Evolutionary conservation across 139 green algal species (phyloP).

Genomic region (Micractinium conductrix): DNA sequence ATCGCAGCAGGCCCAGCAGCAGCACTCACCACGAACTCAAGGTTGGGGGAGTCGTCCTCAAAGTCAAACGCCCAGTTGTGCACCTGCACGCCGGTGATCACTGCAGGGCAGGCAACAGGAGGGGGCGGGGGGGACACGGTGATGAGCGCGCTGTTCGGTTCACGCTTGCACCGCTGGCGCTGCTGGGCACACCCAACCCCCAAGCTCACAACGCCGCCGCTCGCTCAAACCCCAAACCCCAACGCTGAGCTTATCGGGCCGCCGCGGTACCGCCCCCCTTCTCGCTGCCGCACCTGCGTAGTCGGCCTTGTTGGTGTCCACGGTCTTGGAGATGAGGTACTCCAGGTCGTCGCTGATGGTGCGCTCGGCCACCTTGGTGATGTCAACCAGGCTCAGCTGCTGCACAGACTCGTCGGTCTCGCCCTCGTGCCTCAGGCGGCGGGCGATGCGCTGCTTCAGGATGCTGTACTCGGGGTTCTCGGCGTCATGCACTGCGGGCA

Average conservation of each 20-base stretch:
- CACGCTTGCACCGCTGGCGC: neutral
- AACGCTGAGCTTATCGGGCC: too few relatives aligned
- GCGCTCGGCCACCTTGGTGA: slow-evolving; percentile 83
- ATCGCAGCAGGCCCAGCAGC: too few relatives aligned
- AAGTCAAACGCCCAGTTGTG: slow-evolving; percentile 80
- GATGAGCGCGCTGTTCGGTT: neutral
- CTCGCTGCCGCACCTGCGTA: slow-evolving; percentile 63
- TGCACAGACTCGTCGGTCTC: slow-evolving; percentile 37
- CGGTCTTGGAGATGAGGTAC: slow-evolving; percentile 83
- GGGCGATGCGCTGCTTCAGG: slow-evolving; percentile 86
- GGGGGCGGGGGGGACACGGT: neutral
- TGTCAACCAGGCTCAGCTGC: slow-evolving; percentile 67
- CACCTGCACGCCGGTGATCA: slow-evolving; percentile 91
- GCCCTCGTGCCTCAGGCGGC: slow-evolving; percentile 60
- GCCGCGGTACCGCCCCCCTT: too few relatives aligned
- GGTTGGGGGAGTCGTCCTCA: slow-evolving; percentile 58
- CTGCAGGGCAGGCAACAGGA: slow-evolving; percentile 13
- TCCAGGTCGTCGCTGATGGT: slow-evolving; percentile 90
- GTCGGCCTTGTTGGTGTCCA: slow-evolving; percentile 82
- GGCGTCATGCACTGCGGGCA: slow-evolving; percentile 66
- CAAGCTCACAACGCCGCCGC: neutral
- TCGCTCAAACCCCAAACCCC: neutral
- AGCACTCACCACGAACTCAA: slow-evolving; percentile 87
- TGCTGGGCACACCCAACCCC: too few relatives aligned
- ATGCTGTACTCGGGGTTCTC: slow-evolving; percentile 90